Evolutionary conservation across 2,329 filamentous ascomycete genomes (phyloP).

Genomic region (Penicillium concentricum): DNA sequence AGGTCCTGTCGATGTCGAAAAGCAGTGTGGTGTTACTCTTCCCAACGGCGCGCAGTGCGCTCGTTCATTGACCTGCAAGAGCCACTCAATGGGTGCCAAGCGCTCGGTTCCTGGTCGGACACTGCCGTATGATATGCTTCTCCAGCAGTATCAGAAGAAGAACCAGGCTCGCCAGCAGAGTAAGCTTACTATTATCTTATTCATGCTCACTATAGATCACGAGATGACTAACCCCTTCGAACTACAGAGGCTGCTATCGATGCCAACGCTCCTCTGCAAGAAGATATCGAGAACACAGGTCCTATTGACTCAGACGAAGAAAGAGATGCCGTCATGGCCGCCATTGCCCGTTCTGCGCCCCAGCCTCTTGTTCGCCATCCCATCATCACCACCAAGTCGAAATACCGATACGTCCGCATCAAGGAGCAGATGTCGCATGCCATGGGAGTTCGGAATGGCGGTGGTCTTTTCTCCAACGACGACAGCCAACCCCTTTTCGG

Average conservation of each 20-base stretch:
- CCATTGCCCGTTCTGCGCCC: constrained; percentile 71
- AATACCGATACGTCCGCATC: constrained; percentile 63
- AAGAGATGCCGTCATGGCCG: constrained; percentile 81
- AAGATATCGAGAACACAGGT: constrained; percentile 76
- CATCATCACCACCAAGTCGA: constrained; percentile 49
- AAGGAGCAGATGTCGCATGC: constrained; percentile 63
- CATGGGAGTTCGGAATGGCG: constrained; percentile 51
- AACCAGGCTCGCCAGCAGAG: constrained; percentile 98
- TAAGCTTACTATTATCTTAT: constrained; percentile 48
- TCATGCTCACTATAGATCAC: constrained; percentile 18
- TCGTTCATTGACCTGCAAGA: constrained; percentile 87
- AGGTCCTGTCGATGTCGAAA: constrained; percentile 89
- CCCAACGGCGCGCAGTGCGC: constrained; percentile 85
- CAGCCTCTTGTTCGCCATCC: constrained; percentile 70
- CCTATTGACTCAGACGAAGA: constrained; percentile 95
- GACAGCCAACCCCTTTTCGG: constrained; percentile 32
- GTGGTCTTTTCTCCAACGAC: constrained; percentile 45
- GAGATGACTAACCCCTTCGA: constrained; percentile 14
- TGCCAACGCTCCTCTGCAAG: constrained; percentile 84
- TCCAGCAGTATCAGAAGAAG: constrained; percentile 90
- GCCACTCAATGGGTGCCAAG: constrained; percentile 92
- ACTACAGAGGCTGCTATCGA: constrained; percentile 82
- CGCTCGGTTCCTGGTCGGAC: constrained; percentile 82
- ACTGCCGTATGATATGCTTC: constrained; percentile 86
- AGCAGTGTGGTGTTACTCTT: constrained; percentile 84